These are phyloP conservation scores for Globisporangium nunn DNA, from an alignment of 352 stramenopile genomes.

Conservation along the genomic window DNA sequence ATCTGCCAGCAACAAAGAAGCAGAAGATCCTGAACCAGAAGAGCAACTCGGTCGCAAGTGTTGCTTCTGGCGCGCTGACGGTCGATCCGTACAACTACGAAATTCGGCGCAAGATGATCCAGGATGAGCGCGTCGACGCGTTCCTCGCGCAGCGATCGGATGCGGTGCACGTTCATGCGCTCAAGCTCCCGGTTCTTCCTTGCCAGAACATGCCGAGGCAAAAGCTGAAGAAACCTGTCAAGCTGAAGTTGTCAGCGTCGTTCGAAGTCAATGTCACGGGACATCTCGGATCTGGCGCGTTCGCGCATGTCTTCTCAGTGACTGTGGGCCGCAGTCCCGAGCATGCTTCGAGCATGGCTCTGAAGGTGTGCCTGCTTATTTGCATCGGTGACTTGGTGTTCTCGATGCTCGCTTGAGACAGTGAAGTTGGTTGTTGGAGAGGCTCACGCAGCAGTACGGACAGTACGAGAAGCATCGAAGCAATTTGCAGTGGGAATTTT, in stretches of 20 bases:
- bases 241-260: constrained; percentile 24
- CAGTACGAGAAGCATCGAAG: constrained; percentile 65
- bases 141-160: constrained; percentile 38
- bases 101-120: constrained; percentile 40
- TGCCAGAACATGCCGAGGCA: constrained; percentile 32
- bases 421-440: too few species aligned
- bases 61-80: background rate
- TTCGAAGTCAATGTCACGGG: constrained; percentile 37
- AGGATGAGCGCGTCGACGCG: constrained; percentile 25
- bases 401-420: background rate
- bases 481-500: constrained; percentile 81
- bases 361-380: constrained; percentile 40
- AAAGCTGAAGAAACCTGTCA: constrained; percentile 52
- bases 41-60: constrained; percentile 1
- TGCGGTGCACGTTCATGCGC: constrained; percentile 43
- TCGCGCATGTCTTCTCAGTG: constrained; percentile 68
- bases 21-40: constrained; percentile 2
- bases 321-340: constrained; percentile 22
- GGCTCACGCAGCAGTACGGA: background rate
- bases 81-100: constrained; percentile 54
- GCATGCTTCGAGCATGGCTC: constrained; percentile 26
- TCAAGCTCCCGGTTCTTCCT: constrained; percentile 40
- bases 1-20: constrained; percentile 4
- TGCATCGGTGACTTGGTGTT: background rate
- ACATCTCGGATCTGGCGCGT: constrained; percentile 64